These are phyloP conservation scores for Phytophthora nicotianae DNA, from an alignment of 352 stramenopile species.

Conservation along the genomic window DNA sequence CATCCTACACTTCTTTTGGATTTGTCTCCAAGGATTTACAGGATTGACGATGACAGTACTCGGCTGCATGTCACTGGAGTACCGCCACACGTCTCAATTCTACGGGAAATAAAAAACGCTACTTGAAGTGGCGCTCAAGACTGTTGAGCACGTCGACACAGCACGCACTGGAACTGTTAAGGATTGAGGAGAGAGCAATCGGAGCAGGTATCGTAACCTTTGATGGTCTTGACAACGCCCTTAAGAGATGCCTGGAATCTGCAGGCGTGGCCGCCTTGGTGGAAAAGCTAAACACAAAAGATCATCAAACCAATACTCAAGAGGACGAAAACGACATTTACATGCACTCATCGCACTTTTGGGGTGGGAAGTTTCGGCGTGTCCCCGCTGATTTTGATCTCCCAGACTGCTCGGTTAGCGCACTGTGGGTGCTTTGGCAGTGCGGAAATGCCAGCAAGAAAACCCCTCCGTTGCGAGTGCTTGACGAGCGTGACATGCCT, in stretches of 20 bases:
- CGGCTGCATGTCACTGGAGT: too few species aligned
- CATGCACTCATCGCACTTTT: slow-evolving; percentile 11
- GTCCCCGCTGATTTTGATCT: slow-evolving; percentile 5
- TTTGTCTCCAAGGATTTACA: not conserved
- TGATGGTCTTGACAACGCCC: slow-evolving; percentile 4
- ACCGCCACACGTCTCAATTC: too few species aligned
- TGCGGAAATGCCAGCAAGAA: slow-evolving; percentile 11
- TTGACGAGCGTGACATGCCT: slow-evolving; percentile 20
- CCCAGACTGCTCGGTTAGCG: slow-evolving; percentile 9
- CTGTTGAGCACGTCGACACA: slow-evolving; percentile 10
- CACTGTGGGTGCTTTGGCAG: slow-evolving; percentile 8
- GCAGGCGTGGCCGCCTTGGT: slow-evolving; percentile 1
- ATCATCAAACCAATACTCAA: not conserved
- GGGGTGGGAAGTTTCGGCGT: slow-evolving; percentile 2
- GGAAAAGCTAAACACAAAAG: not conserved
- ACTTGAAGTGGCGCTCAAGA: slow-evolving; percentile 4
- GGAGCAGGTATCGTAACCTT: slow-evolving; percentile 18
- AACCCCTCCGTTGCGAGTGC: not conserved
- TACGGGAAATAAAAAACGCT: too few species aligned
- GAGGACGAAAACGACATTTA: too few species aligned
- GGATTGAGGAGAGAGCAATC: slow-evolving; percentile 15
- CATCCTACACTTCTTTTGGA: slow-evolving; percentile 2
- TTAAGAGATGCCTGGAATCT: slow-evolving; percentile 2
- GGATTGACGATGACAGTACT: too few species aligned
- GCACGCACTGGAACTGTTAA: not conserved